Conservation (phyloP, 1,139 yeast species). For the Saccharomycopsis crataegensis region DNA sequence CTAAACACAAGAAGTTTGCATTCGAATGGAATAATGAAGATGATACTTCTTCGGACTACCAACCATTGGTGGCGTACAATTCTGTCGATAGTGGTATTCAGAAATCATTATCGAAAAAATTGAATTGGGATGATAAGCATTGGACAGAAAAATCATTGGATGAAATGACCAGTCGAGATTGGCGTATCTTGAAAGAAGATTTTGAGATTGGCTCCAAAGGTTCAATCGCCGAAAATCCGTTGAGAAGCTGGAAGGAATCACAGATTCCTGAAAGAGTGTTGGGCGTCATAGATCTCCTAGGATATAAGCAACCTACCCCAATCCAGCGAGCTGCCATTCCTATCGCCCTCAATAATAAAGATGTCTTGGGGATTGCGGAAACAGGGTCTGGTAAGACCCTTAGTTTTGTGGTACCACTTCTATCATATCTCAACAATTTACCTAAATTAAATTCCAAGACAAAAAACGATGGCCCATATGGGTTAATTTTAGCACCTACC, state of each 20-base stretch:
- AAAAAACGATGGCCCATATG: slow-evolving; percentile 53
- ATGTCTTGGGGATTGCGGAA: slow-evolving; percentile 86
- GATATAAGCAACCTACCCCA: slow-evolving; percentile 69
- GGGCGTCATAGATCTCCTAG: slow-evolving; percentile 33
- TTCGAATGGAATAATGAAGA: slow-evolving; percentile 68
- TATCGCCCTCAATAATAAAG: slow-evolving; percentile 49
- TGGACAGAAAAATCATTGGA: slow-evolving; percentile 64
- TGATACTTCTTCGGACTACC: slow-evolving; percentile 47
- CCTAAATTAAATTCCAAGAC: slow-evolving; percentile 32
- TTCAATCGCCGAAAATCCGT: slow-evolving; percentile 44
- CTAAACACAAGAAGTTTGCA: slow-evolving; percentile 37
- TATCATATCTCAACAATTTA: slow-evolving; percentile 48
- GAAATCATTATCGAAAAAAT: slow-evolving; percentile 7
- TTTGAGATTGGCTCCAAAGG: slow-evolving; percentile 60
- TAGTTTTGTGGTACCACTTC: slow-evolving; percentile 70
- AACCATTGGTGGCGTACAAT: slow-evolving; percentile 35
- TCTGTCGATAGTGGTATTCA: slow-evolving; percentile 15
- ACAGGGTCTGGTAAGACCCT: slow-evolving; percentile 96
- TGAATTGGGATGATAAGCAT: slow-evolving; percentile 33
- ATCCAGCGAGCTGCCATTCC: slow-evolving; percentile 89
- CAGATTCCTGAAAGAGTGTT: slow-evolving; percentile 39
- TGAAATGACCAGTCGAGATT: slow-evolving; percentile 74
- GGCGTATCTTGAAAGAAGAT: slow-evolving; percentile 85
- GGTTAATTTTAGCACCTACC: slow-evolving; percentile 78
- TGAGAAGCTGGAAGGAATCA: slow-evolving; percentile 69